Evolutionary conservation across 257 asterid genomes (phyloP).

Genomic region (Prunella vulgaris): DNA sequence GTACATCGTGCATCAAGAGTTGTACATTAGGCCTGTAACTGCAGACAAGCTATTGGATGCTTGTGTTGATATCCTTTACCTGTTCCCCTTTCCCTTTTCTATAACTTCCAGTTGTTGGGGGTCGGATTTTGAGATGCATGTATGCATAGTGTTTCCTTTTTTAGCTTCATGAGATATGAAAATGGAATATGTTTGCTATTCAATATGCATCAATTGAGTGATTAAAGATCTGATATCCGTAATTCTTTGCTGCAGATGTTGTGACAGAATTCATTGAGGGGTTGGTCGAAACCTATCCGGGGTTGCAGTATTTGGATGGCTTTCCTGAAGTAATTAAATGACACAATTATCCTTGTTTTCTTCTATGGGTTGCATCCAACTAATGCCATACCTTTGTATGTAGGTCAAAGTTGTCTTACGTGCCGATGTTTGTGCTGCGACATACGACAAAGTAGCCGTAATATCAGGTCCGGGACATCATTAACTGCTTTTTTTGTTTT

Average conservation of each 20-base stretch:
- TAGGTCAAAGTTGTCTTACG: slow-evolving; percentile 93
- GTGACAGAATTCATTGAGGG: slow-evolving; percentile 97
- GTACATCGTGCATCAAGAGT: slow-evolving; percentile 1
- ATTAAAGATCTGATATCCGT: slow-evolving; percentile 12
- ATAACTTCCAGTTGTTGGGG: not conserved
- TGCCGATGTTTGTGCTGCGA: slow-evolving; percentile 73
- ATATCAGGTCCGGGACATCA: slow-evolving; percentile 62
- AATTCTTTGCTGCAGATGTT: slow-evolving; percentile 58
- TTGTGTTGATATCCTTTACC: not conserved
- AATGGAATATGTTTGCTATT: slow-evolving; percentile 10
- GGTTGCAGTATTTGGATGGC: slow-evolving; percentile 95
- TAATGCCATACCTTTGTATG: slow-evolving; percentile 13
- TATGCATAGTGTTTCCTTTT: not conserved
- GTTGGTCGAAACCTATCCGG: slow-evolving; percentile 85
- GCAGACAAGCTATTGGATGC: not conserved
- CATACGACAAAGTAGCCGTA: slow-evolving; percentile 82
- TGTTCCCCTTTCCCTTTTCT: not conserved
- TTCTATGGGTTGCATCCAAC: slow-evolving; percentile 5
- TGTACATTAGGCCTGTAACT: slow-evolving; percentile 9
- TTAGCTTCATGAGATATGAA: not conserved
- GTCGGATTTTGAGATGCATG: not conserved
- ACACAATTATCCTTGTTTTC: not conserved
- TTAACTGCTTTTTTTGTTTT: slow-evolving; percentile 5
- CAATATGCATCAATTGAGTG: not conserved
- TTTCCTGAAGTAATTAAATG: slow-evolving; percentile 64